Conservation (phyloP, 495 filamentous ascomycete genomes). For the Podospora comata region DNA sequence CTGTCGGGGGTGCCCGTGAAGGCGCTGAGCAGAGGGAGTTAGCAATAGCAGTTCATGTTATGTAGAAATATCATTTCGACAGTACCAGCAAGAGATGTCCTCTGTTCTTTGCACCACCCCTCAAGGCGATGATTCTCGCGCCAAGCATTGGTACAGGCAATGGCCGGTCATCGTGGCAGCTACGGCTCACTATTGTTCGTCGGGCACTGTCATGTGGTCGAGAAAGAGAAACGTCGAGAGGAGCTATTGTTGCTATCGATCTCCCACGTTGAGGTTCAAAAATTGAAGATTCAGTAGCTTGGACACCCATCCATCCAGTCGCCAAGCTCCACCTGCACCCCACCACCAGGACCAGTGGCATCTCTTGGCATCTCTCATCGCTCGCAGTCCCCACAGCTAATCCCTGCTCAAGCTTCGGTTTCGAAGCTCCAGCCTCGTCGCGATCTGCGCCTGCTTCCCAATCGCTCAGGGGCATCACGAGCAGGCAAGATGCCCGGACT, state of each 20-base stretch:
- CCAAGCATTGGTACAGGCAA: slow-evolving; percentile 27
- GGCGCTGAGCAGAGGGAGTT: not conserved
- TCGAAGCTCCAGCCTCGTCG: not conserved
- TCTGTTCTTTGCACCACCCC: slow-evolving; percentile 19
- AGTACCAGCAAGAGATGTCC: slow-evolving; percentile 1
- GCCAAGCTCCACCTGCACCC: not conserved
- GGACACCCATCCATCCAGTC: not conserved
- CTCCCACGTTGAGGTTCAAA: not conserved
- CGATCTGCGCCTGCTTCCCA: not conserved
- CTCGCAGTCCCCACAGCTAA: not conserved
- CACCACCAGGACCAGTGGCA: not conserved
- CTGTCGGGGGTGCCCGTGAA: not conserved
- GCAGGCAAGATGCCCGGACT: not conserved
- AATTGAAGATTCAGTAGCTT: not conserved
- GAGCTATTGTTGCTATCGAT: not conserved
- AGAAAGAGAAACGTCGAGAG: not conserved
- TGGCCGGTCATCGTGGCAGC: slow-evolving; percentile 27
- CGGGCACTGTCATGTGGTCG: not conserved
- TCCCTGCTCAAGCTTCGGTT: not conserved
- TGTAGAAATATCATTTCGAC: not conserved
- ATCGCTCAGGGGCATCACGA: not conserved
- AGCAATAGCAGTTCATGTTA: not conserved
- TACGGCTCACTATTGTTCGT: not conserved
- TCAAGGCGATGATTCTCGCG: slow-evolving; percentile 26
- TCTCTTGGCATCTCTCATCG: not conserved